Evolutionary conservation across 495 filamentous ascomycete species (phyloP).

Genomic region (Poronia punctata): DNA sequence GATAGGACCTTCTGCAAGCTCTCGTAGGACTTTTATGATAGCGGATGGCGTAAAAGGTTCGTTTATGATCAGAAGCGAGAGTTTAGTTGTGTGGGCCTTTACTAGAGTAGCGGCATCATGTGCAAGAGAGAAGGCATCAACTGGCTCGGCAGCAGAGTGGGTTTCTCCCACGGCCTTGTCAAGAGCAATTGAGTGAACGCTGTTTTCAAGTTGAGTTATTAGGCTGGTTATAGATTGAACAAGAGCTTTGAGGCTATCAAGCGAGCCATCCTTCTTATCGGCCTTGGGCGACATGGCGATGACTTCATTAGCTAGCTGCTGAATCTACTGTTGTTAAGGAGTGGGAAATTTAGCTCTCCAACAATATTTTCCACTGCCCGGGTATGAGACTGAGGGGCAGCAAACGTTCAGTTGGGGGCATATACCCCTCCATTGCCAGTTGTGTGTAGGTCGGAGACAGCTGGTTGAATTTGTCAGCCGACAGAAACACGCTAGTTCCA

Average conservation of each 20-base stretch:
- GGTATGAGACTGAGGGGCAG: no score
- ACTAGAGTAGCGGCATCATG: conserved; percentile 52
- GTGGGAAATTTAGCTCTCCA: no score
- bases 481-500: no score
- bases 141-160: conserved; percentile 4
- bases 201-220: conserved; percentile 30
- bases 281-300: conserved; percentile 14
- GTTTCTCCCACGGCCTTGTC: conserved; percentile 5
- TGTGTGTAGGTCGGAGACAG: no score
- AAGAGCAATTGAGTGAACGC: conserved; percentile 23
- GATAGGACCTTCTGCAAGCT: conserved; percentile 57
- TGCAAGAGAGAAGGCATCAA: conserved; percentile 46
- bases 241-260: conserved; percentile 31
- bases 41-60: conserved; percentile 77
- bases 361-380: no score
- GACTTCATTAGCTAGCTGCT: no score
- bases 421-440: no score
- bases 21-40: conserved; percentile 56
- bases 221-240: conserved; percentile 25
- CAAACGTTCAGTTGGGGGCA: no score
- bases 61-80: conserved; percentile 77
- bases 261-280: conserved; percentile 13
- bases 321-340: no score
- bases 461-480: no score
- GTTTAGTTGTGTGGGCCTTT: conserved; percentile 74